Evolutionary conservation across 148 eudicot species (phyloP), one percentile per base, ranked within the genome.

Genomic region (Amaranthus cruentus): DNA sequence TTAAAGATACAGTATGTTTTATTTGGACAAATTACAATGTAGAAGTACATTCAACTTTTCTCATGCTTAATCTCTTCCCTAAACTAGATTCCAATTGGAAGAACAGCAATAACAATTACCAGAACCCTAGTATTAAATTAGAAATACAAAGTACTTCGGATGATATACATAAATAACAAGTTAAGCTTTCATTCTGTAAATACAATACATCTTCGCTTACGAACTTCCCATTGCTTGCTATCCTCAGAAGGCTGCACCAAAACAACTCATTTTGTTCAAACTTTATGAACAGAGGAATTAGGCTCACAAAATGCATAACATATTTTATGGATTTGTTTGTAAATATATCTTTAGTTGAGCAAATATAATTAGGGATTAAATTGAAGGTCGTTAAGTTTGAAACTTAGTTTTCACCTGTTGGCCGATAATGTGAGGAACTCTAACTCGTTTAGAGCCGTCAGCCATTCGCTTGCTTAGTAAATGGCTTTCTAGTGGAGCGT

Each of bases 391-490:
- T 21, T 9, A 65, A 60, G 38, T 55, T 50, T 47, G 13, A 15
- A 15, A 21, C 4, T 7, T 9, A 21, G 59, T 56, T 55, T 77
- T 79, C 70, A 91, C 97, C 97, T 84, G 90, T 47, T 83, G 87
- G 76, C 74, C 80, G 70, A 86, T 69, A 28, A 81, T 81, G 65
- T 81, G 85, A 44, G 97, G 97, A 71, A 87, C 84, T 48, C 89
- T 82, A 66, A 94, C 82, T 74, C 98, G 85, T 86, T 94, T 94
- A 28, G 97, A 94, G 57, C 97, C 88, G 84, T 91, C 97, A 65
- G 91, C 89, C 81, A 84, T 78, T 14, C 96, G 85, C 80, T 88
- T 94, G 71, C 68, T 76, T 59, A 86, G 82, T 75, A 82, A 66
- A 68, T 83, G 80, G 79, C 77, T 84, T 64, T 85, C 91, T 53